phyloP scores from a whole-genome alignment of 371 early-diverging fungal species.

The Furculomyces boomerangus region DNA sequence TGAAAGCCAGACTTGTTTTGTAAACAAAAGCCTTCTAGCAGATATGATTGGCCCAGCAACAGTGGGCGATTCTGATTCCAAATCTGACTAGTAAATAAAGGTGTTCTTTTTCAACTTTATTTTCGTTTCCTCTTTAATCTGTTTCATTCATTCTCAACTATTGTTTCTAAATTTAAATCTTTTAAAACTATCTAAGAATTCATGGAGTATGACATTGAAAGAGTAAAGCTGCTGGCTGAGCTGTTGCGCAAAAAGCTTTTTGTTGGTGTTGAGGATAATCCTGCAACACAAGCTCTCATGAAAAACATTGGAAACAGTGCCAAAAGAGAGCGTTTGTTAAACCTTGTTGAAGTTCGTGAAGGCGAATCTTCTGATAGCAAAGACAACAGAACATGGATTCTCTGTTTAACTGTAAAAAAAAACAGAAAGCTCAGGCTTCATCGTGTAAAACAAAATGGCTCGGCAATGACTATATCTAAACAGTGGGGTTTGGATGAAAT shows the following conservation, averaged over 20 bases:
- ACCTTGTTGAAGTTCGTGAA: conserved; percentile 20
- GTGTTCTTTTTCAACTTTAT: no score
- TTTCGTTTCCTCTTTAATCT: no score
- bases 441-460: conserved; percentile 17
- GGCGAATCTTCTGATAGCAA: conserved; percentile 13
- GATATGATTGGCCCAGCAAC: no score
- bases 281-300: conserved; percentile 10
- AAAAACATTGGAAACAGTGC: conserved; percentile 14
- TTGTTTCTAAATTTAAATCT: no score
- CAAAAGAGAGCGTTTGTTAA: conserved; percentile 16
- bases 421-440: conserved; percentile 22
- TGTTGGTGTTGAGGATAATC: conserved; percentile 19
- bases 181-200: no score
- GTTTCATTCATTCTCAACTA: no score
- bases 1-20: no score
- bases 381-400: conserved; percentile 13
- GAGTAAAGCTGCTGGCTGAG: conserved; percentile 17
- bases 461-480: conserved; percentile 13
- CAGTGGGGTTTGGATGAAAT: conserved; percentile 17
- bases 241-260: conserved; percentile 15
- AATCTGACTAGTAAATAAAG: no score
- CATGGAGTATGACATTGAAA: conserved; percentile 4
- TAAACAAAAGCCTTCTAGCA: no score
- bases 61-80: no score
- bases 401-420: conserved; percentile 20